A percentile compares a stretch with the other conserved stretches of the same genome.
Conservation (phyloP, 306 rosid species). For the Glycine latifolia region DNA sequence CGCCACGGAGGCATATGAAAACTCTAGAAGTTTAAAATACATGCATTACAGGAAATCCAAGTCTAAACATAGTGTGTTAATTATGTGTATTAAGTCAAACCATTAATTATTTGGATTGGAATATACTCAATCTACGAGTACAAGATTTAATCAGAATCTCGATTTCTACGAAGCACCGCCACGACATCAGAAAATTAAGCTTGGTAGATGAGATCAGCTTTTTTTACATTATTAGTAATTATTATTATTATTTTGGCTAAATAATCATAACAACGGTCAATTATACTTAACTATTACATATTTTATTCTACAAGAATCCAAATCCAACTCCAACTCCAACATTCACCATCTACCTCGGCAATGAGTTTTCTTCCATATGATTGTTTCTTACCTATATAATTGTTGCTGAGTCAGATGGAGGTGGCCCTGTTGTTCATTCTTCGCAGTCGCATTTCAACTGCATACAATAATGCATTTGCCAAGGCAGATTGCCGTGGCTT, state of each 20-base stretch:
- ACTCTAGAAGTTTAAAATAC: not conserved
- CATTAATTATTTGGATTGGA: not conserved
- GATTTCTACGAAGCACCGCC: not conserved
- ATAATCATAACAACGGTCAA: conserved; percentile 10
- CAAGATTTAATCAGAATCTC: not conserved
- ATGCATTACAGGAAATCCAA: too few species aligned
- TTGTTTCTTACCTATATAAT: not conserved
- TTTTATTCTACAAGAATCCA: not conserved
- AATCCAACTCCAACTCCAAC: conserved; percentile 9
- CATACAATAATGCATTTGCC: conserved; percentile 33
- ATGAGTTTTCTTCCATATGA: not conserved
- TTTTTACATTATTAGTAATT: not conserved
- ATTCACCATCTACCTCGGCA: not conserved
- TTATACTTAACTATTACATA: not conserved
- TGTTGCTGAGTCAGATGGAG: conserved; percentile 21
- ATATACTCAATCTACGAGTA: too few species aligned
- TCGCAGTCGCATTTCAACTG: not conserved
- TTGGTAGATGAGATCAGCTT: not conserved
- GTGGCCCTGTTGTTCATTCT: not conserved
- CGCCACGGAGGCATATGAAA: not conserved
- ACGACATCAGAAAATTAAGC: not conserved
- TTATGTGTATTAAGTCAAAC: not conserved
- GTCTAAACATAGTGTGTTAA: not conserved
- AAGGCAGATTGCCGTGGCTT: not conserved
- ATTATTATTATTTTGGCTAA: not conserved